phyloP scores from a whole-genome alignment of 495 filamentous ascomycete genomes.

The Cercophora scortea region DNA sequence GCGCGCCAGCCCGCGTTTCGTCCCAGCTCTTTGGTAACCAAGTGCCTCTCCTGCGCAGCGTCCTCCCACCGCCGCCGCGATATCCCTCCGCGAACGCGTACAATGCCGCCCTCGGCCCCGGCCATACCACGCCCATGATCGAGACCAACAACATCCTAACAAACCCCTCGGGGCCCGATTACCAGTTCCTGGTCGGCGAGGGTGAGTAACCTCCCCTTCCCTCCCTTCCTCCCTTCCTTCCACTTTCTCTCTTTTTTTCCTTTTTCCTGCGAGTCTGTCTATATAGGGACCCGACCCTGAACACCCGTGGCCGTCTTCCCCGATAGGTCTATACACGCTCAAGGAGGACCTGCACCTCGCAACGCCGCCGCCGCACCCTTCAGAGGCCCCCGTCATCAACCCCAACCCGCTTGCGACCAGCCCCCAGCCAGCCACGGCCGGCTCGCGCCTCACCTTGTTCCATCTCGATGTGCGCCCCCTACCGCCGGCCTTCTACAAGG shows the following conservation, averaged over 20 bases:
- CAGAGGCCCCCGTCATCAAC: constrained; percentile 76
- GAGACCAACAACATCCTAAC: constrained; percentile 87
- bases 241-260: not conserved
- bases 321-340: constrained; percentile 73
- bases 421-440: constrained; percentile 68
- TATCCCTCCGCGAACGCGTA: constrained; percentile 64
- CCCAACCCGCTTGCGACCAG: constrained; percentile 84
- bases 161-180: constrained; percentile 70
- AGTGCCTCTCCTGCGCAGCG: constrained; percentile 36
- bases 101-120: constrained; percentile 54
- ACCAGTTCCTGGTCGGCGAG: constrained; percentile 86
- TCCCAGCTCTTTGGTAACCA: too few relatives aligned
- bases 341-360: constrained; percentile 87
- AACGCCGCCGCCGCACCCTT: constrained; percentile 90
- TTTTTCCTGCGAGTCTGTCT: too few relatives aligned
- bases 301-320: constrained; percentile 3
- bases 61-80: constrained; percentile 76
- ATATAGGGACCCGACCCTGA: not conserved
- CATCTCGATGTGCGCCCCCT: constrained; percentile 55
- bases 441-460: constrained; percentile 78
- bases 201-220: constrained; percentile 39
- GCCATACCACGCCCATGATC: constrained; percentile 60
- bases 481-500: constrained; percentile 47
- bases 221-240: not conserved
- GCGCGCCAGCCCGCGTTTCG: too few relatives aligned